These are phyloP conservation scores for Irpex lacteus DNA, from an alignment of 1,284 basidiomycete genomes.

Conservation along the genomic window DNA sequence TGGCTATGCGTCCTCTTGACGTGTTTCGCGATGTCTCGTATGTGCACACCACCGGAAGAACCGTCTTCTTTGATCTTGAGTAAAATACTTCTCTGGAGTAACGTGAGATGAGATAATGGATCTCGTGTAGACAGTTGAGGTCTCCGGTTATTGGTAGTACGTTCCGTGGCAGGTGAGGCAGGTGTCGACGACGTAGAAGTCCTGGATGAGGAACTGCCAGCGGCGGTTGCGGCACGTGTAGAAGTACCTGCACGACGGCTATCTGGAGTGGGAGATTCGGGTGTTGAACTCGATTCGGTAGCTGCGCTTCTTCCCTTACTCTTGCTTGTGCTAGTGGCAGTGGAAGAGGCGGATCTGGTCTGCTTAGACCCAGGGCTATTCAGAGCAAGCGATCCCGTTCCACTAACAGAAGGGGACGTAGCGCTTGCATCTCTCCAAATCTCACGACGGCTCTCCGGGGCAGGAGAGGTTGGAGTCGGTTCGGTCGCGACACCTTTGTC, in stretches of 20 bases:
- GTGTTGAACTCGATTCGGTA: background rate
- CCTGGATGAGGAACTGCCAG: background rate
- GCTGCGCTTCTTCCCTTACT: background rate
- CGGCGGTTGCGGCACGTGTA: background rate
- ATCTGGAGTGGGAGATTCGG: background rate
- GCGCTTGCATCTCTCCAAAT: no score
- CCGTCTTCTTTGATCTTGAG: conserved; percentile 45
- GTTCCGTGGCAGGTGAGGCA: background rate
- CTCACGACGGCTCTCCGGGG: no score
- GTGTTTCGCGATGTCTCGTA: background rate
- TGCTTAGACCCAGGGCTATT: no score
- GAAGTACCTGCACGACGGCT: background rate
- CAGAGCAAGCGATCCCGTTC: no score
- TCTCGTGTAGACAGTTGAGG: conserved; percentile 27
- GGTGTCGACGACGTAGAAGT: background rate
- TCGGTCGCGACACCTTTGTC: no score
- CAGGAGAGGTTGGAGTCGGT: no score
- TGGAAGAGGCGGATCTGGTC: no score
- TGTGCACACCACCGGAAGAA: background rate
- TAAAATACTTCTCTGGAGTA: conserved; percentile 65
- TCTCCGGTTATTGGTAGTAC: background rate
- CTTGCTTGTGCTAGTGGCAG: background rate
- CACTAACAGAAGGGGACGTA: no score
- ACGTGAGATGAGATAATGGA: conserved; percentile 56
- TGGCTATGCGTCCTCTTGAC: background rate